Base-by-base conservation (phyloP, 2,329 filamentous ascomycete genomes). In the Lachnellula arida region DNA sequence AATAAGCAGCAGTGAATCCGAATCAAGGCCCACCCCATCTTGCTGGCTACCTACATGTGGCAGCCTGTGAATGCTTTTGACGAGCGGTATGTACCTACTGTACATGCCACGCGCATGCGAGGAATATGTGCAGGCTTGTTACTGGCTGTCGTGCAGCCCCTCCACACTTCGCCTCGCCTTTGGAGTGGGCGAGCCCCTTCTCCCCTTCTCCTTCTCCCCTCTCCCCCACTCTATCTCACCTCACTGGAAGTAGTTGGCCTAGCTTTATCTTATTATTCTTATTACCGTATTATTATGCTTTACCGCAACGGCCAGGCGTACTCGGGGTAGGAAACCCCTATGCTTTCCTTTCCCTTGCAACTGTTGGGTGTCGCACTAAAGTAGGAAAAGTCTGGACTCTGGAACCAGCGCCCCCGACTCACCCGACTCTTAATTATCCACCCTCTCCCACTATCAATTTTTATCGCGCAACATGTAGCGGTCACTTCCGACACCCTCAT, bases 31-130 rank as follows among this genome's bases (percentile, higher is more conserved):
- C 46, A 51, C 42, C 54, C 51, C 54, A 53, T 59, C 46, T 54
- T 51, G 40, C 52, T 54, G 52, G 62, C 62, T 58, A 64, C 62
- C 59, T 61, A 58, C 19, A 25, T 47, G 23, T 32, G 23, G 17
- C 62, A 52, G 46, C 44, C 56, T 58, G 51, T 60, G 54, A 58
- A 57, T 55, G 50, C 51, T 49, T 59, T 42, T 39, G 54, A 25
- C 44, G 39, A 23, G 44, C 22, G 22, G 14, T n/a, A 23, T 50
- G 28, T 17, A 14, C 5, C 40, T 17, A 14, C 5, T 44, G 51
- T 17, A 23, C 22, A 46, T 40, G 39, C 44, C 22, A 46, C 34
- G 39, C 44, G 32, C 42, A 46, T 39, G 49, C 51, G 52, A 47
- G 44, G 46, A 39, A 51, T 35, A 59, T 59, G 57, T 59, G 57